Conservation (phyloP, 164 flowering plant genomes). For the Piper longum region DNA sequence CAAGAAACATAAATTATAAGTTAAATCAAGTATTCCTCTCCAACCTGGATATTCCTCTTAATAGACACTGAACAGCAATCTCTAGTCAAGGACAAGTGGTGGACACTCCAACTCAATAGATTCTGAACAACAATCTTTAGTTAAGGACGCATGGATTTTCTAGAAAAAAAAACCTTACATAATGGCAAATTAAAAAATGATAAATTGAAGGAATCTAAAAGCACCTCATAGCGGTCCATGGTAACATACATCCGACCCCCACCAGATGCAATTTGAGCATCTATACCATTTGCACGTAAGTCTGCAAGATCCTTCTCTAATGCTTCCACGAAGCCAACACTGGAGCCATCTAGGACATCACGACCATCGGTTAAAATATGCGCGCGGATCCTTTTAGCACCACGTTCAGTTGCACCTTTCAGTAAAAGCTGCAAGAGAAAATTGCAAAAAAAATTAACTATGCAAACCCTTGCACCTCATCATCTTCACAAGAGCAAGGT, state of each 20-base stretch:
- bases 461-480: background rate
- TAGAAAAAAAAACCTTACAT: background rate
- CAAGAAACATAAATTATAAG: slow-evolving; percentile 1
- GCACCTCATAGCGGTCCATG: slow-evolving; percentile 98
- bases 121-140: too few species aligned
- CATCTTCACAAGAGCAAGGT: too few species aligned
- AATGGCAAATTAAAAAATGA: background rate
- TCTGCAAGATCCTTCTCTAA: slow-evolving; percentile 71
- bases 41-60: too few species aligned
- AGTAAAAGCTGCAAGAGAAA: slow-evolving; percentile 50
- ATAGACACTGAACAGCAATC: too few species aligned
- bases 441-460: background rate
- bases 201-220: background rate
- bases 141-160: too few species aligned
- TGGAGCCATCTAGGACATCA: slow-evolving; percentile 93
- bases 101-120: too few species aligned
- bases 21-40: too few species aligned
- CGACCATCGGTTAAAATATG: slow-evolving; percentile 95
- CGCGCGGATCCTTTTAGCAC: slow-evolving; percentile 91
- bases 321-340: slow-evolving; percentile 81
- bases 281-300: slow-evolving; percentile 67
- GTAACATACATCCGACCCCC: slow-evolving; percentile 99
- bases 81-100: too few species aligned
- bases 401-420: slow-evolving; percentile 70
- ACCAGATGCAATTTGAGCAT: slow-evolving; percentile 94